These are phyloP conservation scores for Gyromitra esculenta DNA, from an alignment of 2,329 filamentous ascomycete species.

Conservation along the genomic window DNA sequence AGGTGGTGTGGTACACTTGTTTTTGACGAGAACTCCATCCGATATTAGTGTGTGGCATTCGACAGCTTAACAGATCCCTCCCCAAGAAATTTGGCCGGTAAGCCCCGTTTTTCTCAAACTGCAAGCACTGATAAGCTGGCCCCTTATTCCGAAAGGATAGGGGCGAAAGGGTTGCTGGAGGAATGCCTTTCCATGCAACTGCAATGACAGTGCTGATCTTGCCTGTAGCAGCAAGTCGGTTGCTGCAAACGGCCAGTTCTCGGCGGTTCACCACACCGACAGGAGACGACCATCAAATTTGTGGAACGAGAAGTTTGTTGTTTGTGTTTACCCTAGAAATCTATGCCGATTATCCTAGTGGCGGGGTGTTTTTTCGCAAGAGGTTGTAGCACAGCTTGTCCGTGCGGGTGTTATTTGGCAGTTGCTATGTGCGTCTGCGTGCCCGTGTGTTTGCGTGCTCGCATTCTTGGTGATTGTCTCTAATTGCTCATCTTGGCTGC, in stretches of 20 bases:
- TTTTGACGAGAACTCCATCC: conserved; percentile 26
- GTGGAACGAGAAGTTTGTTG: conserved; percentile 21
- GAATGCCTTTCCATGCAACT: conserved; percentile 22
- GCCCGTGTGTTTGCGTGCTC: conserved; percentile 28
- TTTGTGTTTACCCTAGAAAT: conserved; percentile 28
- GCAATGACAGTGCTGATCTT: conserved; percentile 43
- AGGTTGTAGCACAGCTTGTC: conserved; percentile 33
- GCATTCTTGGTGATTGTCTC: conserved; percentile 32
- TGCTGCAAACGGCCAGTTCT: conserved; percentile 33
- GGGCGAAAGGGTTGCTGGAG: conserved; percentile 2
- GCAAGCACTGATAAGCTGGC: conserved; percentile 40
- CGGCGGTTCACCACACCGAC: conserved; percentile 29
- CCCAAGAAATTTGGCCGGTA: conserved; percentile 24
- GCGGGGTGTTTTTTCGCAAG: conserved; percentile 9
- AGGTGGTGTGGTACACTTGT: conserved; percentile 17
- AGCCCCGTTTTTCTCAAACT: conserved; percentile 24
- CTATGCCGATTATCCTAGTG: conserved; percentile 46
- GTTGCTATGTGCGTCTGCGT: conserved; percentile 28
- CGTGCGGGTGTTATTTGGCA: conserved; percentile 23
- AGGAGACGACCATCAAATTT: neutral
- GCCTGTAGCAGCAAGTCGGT: conserved; percentile 47
- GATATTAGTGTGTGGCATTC: conserved; percentile 28
- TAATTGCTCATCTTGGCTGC: conserved; percentile 30
- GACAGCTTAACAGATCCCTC: conserved; percentile 22
- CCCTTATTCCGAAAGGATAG: conserved; percentile 19